Percentiles rank a stretch among this genome's conserved stretches.
Evolutionary conservation across 495 filamentous ascomycete species (phyloP).

Genomic region (Talaromyces ruber): DNA sequence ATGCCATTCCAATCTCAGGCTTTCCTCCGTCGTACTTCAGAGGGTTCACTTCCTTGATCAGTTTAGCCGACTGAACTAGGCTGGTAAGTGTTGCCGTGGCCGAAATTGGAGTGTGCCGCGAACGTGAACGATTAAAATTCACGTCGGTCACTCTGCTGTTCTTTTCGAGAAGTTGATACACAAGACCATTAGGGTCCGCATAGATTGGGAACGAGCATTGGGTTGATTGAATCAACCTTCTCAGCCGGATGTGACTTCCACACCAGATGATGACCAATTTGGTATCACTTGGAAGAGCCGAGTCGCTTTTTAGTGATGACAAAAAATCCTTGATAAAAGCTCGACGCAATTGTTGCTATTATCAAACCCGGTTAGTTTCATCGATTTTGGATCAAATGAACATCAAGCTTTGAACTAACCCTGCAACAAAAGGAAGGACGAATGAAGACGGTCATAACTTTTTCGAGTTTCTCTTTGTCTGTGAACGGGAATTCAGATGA

Average conservation of each 20-base stretch:
- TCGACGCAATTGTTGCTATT: not conserved
- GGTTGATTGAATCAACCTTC: conserved; percentile 54
- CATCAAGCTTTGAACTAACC: not conserved
- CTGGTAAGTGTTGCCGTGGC: conserved; percentile 20
- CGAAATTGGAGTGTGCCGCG: not conserved
- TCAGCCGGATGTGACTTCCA: conserved; percentile 65
- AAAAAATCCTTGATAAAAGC: not conserved
- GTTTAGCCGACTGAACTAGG: conserved; percentile 49
- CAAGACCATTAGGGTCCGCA: conserved; percentile 59
- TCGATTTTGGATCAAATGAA: not conserved
- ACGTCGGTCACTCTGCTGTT: conserved; percentile 28
- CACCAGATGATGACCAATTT: conserved; percentile 70
- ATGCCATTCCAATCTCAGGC: conserved; percentile 72
- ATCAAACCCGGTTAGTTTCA: not conserved
- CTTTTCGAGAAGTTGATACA: conserved; percentile 73
- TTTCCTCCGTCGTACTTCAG: conserved; percentile 58
- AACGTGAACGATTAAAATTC: not conserved
- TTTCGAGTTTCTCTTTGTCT: not conserved
- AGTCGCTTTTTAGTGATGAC: conserved; percentile 8
- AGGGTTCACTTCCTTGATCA: conserved; percentile 40
- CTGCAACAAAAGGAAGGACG: not conserved
- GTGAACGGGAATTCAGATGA: not conserved
- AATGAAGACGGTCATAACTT: not conserved
- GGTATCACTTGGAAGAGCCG: conserved; percentile 43
- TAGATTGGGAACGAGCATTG: conserved; percentile 72